Evolutionary conservation across 1,284 basidiomycete genomes (phyloP), one percentile per base, ranked within the genome.

Genomic region (Boletus calvinii): DNA sequence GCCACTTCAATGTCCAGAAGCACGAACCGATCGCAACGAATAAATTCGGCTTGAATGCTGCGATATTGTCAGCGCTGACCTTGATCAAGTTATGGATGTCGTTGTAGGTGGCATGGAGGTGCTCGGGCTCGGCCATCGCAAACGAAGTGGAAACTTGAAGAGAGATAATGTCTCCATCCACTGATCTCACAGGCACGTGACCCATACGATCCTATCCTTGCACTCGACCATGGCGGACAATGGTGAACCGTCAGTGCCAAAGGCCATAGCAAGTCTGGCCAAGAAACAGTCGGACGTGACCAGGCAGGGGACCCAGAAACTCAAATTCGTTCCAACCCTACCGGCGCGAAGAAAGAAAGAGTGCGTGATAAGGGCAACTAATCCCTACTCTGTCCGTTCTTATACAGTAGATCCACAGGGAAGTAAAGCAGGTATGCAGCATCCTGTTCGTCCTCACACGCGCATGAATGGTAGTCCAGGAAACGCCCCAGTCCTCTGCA

Each of bases 51-150:
- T 86, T 84, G 73, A 90, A 93, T 36, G 81, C 65, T 24, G 79
- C 82, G 59, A 93, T 89, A 62, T 78, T 74, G 43, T 75, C 73
- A 1, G 84, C 83, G 7, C 77, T 74, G 10, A 71, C 72, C 61
- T 81, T 80, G 59, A 93, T 90, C 54, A 90, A 76, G 61, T 90
- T 87, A 75, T 94, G 90, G 55, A 93, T 83, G 34, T 92, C 85
- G 60, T 93, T 90, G 75, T 94, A 94, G 15, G 91, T 92, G 47
- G 85, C 76, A 51, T 74, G 81, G 65, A 80, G 61, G 63, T 91
- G 89, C 61, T 83, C 70, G 40, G 81, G 74, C 61, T 80, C 74
- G 55, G 63, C 68, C 73, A 77, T 78, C 36, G 56, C 60, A 41
- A 46, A 45, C 5, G 22, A 22, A 22, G 3, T 22, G 2, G 22